These are phyloP conservation scores for Aquanectria penicillioides DNA, from an alignment of 2,329 filamentous ascomycete genomes.

Conservation along the genomic window DNA sequence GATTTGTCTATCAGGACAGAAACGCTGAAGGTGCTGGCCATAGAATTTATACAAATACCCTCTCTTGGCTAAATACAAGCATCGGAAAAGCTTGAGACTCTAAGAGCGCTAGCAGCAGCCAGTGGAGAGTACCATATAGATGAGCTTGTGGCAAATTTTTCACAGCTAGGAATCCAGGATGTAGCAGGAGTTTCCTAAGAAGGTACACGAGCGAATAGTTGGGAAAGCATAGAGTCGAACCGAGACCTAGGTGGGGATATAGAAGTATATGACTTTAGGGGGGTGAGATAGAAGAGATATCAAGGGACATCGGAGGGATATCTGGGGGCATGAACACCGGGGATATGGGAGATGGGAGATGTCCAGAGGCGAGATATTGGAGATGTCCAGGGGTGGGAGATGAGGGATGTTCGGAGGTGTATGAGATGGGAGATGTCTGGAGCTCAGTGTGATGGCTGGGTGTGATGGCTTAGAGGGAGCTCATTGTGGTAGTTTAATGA, in stretches of 20 bases:
- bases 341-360: background rate
- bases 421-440: background rate
- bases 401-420: background rate
- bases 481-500: too few relatives aligned
- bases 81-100: background rate
- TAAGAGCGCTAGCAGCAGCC: background rate
- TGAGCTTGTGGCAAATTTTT: background rate
- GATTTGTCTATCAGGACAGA: background rate
- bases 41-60: background rate
- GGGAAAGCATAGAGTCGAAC: too few relatives aligned
- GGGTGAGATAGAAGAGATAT: background rate
- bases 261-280: background rate
- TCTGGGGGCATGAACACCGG: too few relatives aligned
- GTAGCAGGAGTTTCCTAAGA: background rate
- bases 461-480: too few relatives aligned
- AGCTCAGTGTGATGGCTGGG: too few relatives aligned
- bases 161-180: background rate
- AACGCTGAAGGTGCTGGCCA: background rate
- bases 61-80: background rate
- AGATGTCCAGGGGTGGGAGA: background rate
- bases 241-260: background rate
- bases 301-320: background rate
- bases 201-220: background rate
- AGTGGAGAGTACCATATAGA: background rate
- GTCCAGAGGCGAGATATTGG: background rate